A percentile compares a stretch with the other conserved stretches of the same genome.
Conservation (phyloP, 1,284 basidiomycete genomes). For the Boletus sp. region DNA sequence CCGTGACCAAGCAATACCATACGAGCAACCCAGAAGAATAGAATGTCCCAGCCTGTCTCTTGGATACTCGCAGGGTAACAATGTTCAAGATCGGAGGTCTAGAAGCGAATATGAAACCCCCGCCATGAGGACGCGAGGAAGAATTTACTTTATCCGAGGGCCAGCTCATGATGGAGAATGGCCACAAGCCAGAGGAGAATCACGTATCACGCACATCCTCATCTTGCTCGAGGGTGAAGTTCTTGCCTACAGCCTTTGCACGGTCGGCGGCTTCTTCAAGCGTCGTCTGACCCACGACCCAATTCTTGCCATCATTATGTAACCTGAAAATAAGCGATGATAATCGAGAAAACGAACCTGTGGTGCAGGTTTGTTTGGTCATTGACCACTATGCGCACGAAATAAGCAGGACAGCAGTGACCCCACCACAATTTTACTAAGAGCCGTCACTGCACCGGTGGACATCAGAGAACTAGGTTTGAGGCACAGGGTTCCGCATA, state of each 20-base stretch:
- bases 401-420: slow-evolving; percentile 95
- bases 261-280: slow-evolving; percentile 81
- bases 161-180: slow-evolving; percentile 98
- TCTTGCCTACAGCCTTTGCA: slow-evolving; percentile 70
- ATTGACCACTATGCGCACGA: slow-evolving; percentile 84
- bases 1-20: slow-evolving; percentile 99
- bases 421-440: slow-evolving; percentile 99
- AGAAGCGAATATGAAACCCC: slow-evolving; percentile 12
- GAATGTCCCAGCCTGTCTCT: slow-evolving; percentile 99
- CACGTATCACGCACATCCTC: slow-evolving; percentile 99
- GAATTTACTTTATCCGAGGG: slow-evolving; percentile 77
- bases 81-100: slow-evolving; percentile 74
- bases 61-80: slow-evolving; percentile 93
- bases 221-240: slow-evolving; percentile 89
- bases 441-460: too few relatives aligned
- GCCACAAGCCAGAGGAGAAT: slow-evolving; percentile 99
- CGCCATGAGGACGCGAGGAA: not conserved
- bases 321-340: slow-evolving; percentile 43
- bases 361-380: too few relatives aligned
- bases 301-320: slow-evolving; percentile 78
- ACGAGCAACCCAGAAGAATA: slow-evolving; percentile 99
- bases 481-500: too few relatives aligned
- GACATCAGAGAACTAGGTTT: too few relatives aligned
- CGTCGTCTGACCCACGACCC: slow-evolving; percentile 92
- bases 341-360: too few relatives aligned